Evolutionary conservation across 2,329 filamentous ascomycete species (phyloP).

Genomic region (Aspergillus cejpii): DNA sequence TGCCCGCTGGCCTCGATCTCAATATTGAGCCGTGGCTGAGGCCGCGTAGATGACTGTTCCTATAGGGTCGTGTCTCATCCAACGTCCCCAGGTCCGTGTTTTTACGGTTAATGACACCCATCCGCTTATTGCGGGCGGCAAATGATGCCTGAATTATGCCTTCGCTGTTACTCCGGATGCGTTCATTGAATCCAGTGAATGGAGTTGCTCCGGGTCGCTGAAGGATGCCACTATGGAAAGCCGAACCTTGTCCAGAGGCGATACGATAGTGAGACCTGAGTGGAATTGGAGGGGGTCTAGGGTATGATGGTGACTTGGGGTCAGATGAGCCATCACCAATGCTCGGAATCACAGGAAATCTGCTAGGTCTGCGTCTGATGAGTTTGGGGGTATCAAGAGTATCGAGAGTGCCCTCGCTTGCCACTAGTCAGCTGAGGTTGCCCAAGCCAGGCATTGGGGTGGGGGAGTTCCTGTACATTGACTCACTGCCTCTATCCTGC

Average conservation of each 20-base stretch:
- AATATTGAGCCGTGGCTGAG: constrained; percentile 53
- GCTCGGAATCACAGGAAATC: constrained; percentile 53
- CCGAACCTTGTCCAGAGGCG: constrained; percentile 38
- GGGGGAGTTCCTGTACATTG: constrained; percentile 33
- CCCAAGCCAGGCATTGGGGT: no score
- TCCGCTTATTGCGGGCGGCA: constrained; percentile 49
- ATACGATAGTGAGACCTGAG: constrained; percentile 70
- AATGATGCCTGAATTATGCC: constrained; percentile 47
- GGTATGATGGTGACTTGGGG: constrained; percentile 59
- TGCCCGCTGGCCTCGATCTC: constrained; percentile 31
- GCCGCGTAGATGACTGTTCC: constrained; percentile 50
- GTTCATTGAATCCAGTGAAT: constrained; percentile 56
- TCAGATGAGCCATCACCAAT: constrained; percentile 59
- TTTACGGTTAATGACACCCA: constrained; percentile 55
- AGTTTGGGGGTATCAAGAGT: constrained; percentile 73
- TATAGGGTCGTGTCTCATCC: constrained; percentile 47
- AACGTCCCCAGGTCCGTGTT: constrained; percentile 49
- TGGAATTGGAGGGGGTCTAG: constrained; percentile 69
- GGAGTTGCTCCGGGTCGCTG: constrained; percentile 69
- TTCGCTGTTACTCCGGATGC: constrained; percentile 57
- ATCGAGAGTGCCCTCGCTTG: constrained; percentile 65
- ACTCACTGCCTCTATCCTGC: constrained; percentile 44
- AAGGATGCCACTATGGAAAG: constrained; percentile 41
- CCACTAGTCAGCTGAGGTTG: neutral
- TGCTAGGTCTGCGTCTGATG: constrained; percentile 49